Evolutionary conservation across 2,329 filamentous ascomycete genomes (phyloP).

Genomic region (Trichophyton simii): DNA sequence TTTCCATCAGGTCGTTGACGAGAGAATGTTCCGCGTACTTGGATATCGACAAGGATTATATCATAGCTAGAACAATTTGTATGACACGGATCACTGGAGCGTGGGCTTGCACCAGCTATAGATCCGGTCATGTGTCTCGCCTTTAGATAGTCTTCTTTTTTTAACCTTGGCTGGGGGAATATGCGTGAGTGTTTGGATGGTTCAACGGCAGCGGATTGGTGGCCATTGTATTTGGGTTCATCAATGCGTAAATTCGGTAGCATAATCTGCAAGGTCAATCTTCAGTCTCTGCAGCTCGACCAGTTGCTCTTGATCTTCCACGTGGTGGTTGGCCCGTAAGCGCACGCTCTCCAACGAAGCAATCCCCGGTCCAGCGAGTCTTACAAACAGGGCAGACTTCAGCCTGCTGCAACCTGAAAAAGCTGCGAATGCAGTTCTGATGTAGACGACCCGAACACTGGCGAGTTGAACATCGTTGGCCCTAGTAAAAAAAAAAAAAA

Average conservation of each 20-base stretch:
- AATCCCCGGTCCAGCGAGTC: constrained; percentile 39
- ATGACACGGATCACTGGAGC: background rate
- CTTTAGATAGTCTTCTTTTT: no score
- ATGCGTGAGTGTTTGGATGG: no score
- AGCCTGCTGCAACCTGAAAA: constrained; percentile 54
- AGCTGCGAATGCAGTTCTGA: constrained; percentile 59
- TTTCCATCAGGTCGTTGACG: constrained; percentile 10
- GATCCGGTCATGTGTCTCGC: background rate
- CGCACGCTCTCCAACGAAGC: constrained; percentile 43
- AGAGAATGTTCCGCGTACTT: background rate
- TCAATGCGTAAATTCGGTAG: no score
- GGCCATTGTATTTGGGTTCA: no score
- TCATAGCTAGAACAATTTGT: background rate
- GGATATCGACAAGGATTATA: background rate
- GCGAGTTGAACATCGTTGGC: constrained; percentile 59
- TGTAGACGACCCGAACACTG: constrained; percentile 62
- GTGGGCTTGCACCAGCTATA: background rate
- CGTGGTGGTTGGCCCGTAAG: constrained; percentile 13
- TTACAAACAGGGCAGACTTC: constrained; percentile 52
- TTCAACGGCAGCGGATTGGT: no score
- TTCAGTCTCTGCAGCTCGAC: background rate
- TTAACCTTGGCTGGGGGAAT: no score
- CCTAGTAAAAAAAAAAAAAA: constrained; percentile 28
- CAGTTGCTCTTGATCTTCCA: background rate
- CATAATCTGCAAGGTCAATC: background rate